Evolutionary conservation across 2,329 filamentous ascomycete genomes (phyloP).

Genomic region (Fusarium sp.): DNA sequence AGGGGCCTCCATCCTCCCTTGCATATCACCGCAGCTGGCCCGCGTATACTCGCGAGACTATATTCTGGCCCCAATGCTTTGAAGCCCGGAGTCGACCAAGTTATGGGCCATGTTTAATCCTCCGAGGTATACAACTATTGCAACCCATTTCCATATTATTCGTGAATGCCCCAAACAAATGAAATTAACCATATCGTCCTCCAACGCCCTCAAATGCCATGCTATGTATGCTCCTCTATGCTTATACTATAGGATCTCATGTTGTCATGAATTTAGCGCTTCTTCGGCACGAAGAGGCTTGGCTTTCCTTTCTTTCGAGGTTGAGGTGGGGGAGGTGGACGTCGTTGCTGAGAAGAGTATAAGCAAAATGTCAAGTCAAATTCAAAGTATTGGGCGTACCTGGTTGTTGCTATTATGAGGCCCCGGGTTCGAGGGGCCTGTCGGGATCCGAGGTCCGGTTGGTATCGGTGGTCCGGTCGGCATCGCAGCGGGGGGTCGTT

Average conservation of each 20-base stretch:
- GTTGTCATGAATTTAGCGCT: slow-evolving; percentile 39
- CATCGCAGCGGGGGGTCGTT: slow-evolving; percentile 52
- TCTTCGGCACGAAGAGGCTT: slow-evolving; percentile 59
- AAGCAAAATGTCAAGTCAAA: slow-evolving; percentile 13
- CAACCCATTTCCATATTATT: background rate
- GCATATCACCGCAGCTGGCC: slow-evolving; percentile 14
- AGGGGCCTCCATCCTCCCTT: slow-evolving; percentile 20
- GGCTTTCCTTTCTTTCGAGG: slow-evolving; percentile 55
- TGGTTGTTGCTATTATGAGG: slow-evolving; percentile 31
- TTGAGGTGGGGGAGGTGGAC: slow-evolving; percentile 39
- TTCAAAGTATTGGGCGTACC: slow-evolving; percentile 22
- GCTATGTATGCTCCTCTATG: slow-evolving; percentile 16
- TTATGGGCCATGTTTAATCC: background rate
- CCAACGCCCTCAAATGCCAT: slow-evolving; percentile 40
- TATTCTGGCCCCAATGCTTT: background rate
- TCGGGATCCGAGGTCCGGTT: slow-evolving; percentile 25
- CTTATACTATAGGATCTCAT: slow-evolving; percentile 15
- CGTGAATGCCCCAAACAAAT: slow-evolving; percentile 5
- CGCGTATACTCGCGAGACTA: background rate
- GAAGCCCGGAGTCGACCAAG: background rate
- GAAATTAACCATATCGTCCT: slow-evolving; percentile 3
- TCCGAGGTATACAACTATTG: background rate
- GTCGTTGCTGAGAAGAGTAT: slow-evolving; percentile 29
- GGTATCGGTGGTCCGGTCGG: slow-evolving; percentile 26
- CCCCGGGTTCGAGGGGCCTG: slow-evolving; percentile 36